Evolutionary conservation across 2,329 filamentous ascomycete species (phyloP), one percentile per base, ranked within the genome.

Genomic region (Aspergillus sp.): DNA sequence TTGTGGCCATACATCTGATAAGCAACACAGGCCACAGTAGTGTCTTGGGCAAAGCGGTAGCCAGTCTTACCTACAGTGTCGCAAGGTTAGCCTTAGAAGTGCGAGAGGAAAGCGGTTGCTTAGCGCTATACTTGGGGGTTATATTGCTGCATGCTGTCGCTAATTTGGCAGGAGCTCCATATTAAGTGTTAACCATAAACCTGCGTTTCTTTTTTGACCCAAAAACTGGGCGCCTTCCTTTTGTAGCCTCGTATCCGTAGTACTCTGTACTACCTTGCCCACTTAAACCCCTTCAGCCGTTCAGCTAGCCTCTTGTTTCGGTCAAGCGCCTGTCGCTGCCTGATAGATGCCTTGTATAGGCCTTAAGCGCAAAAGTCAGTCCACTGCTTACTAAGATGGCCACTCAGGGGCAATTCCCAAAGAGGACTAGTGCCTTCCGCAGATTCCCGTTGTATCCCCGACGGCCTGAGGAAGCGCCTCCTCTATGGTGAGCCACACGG

Each of bases 361-460:
- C 47, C 47, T 50, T n/a, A 50, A 27, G 8, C 47, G 6, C 10
- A 5, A 19, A 21, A 4, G 8, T 19, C 25, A 32, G 32, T 11
- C 11, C 4, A 32, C 27, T 17, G n/a, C 25, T 27, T 8, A 27
- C 47, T 50, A 27, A 50, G 7, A 17, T 17, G 17, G 10, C n/a
- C 25, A 44, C 53, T 47, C 39, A 47, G 53, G 53, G 53, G 53
- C 53, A 47, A 30, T 8, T n/a, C 39, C 39, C 17, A 15, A 47
- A 36, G n/a, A 15, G 39, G 53, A 21, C 41, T 55, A 55, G 53
- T 42, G 52, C 25, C 39, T 27, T 17, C 39, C 39, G 17, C 19
- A 11, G 30, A 30, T 23, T 36, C 23, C 42, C 42, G 53, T 30
- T 47, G 25, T 30, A 50, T 50, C 27, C 47, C 47, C 47, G 47